These are phyloP conservation scores for Apiospora phragmitis DNA, from an alignment of 2,329 filamentous ascomycete genomes.

Conservation along the genomic window DNA sequence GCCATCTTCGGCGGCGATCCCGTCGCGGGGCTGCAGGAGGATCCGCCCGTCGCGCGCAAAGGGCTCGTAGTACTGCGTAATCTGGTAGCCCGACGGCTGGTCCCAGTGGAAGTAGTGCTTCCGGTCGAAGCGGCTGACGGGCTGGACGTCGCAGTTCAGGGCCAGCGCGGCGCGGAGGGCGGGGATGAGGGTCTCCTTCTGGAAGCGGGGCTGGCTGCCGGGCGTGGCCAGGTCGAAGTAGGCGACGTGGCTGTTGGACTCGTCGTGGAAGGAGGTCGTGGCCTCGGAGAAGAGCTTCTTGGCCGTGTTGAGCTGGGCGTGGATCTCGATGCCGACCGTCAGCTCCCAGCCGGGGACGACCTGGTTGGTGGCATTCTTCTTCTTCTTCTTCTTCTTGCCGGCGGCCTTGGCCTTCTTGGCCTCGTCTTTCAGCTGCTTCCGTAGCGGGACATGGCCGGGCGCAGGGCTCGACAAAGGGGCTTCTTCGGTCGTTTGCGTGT, in stretches of 20 bases:
- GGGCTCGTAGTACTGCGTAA: constrained; percentile 89
- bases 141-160: constrained; percentile 76
- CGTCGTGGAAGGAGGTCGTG: constrained; percentile 62
- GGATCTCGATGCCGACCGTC: constrained; percentile 95
- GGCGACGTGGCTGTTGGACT: constrained; percentile 83
- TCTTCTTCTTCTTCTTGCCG: constrained; percentile 45
- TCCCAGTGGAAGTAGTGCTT: constrained; percentile 99
- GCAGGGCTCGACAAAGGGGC: constrained; percentile 19
- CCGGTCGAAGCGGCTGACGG: constrained; percentile 81
- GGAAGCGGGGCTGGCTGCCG: constrained; percentile 84
- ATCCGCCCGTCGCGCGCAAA: constrained; percentile 71
- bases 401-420: constrained; percentile 50
- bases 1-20: constrained; percentile 74
- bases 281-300: constrained; percentile 87
- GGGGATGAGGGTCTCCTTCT: constrained; percentile 79
- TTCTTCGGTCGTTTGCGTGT: constrained; percentile 27
- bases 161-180: constrained; percentile 88
- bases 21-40: constrained; percentile 72
- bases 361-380: constrained; percentile 48
- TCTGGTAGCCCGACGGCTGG: constrained; percentile 94
- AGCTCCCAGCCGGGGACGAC: constrained; percentile 78
- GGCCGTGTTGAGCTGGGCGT: constrained; percentile 89
- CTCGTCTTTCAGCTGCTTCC: constrained; percentile 73
- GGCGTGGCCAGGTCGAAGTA: constrained; percentile 88
- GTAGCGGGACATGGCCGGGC: constrained; percentile 50